Base-by-base conservation (phyloP, 345 rosid genomes). In the Reutealis trisperma region DNA sequence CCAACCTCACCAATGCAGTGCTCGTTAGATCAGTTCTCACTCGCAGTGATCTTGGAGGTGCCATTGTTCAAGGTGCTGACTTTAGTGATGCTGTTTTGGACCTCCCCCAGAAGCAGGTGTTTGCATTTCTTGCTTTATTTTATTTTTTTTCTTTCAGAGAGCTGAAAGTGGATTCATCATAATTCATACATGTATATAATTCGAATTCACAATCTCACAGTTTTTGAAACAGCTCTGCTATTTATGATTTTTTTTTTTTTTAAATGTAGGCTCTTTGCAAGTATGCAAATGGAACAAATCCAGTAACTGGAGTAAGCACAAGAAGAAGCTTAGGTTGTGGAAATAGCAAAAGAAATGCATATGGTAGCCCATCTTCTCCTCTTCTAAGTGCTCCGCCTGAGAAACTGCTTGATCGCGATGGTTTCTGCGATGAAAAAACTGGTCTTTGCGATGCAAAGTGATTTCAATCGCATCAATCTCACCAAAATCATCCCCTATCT, bases 31-130 rank as follows among this genome's bases (percentile, higher is more conserved):
- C 98, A 1, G 99, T 93, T 42, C 88, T 93, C 59, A 95, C 98
- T 18, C 92, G 99, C 22, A 95, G 96, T 78, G 99, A 95, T 79
- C 96, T 95, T 18, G 98, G 97, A 24, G 94, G 96, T 80, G 98
- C 98, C 51, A 72, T 79, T 14, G 90, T 95, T 65, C 93, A 90
- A 81, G 99, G 99, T 58, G 99, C 99, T 41, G 98, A 95, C 82
- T 95, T 92, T 84, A 93, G 98, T 80, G 99, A 95, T 78, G 97
- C 98, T 65, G 98, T 95, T 71, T 61, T 95, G 51, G 99, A 92
- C 79, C 98, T 93, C 85, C 77, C 91, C 22, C 97, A 92, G 73
- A 95, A 93, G 83, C 96, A 90, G 94, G 98, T 93, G 27, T 8
- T 8, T 25, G 41, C 41, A 37, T 37, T 37, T 37, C 5, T 37